Base-by-base conservation (phyloP, 805 yeast species). In the Kodamaea jinghongensis region DNA sequence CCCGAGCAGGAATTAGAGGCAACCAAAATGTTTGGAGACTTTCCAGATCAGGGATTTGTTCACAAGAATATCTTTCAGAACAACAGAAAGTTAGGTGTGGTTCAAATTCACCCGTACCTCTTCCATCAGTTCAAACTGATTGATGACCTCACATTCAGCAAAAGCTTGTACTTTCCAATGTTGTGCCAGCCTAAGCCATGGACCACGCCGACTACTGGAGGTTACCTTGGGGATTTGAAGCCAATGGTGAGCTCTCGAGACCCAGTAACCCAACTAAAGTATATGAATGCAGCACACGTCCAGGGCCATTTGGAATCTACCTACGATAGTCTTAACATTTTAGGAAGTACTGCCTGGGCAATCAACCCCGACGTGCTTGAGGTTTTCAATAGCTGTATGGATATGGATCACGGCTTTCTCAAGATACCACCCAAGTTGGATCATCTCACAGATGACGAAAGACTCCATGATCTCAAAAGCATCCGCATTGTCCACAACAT, bases 271-370 rank as follows among this genome's bases (percentile, higher is more conserved):
- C 45, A 57, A 15, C 34, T 46, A 15, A 36, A 41, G 6, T 61
- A 56, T 35, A 41, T 65, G 34, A 39, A 50, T 2, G 45, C 43
- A 26, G 68, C 68, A 4, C 54, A 57, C 36, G 29, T 40, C 3
- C 49, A 61, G 1, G 71, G 71, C 3, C 70, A 66, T 36, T 44
- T 70, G 15, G 43, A 52, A 4, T 56, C 62, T 6, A 45, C 60
- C 0, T 67, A 58, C 42, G 36, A 46, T 12, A 54, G 61, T 6
- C 50, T 70, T 13, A 50, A 63, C 40, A 44, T 48, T 5, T 39
- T 68, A 14, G 63, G 70, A 2, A 38, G 51, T 3, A 47, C 46
- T 1, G 54, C 65, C 0, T 70, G 75, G 75, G 60, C 65, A 1
- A 50, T 70, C 3, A 65, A 70, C 41, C 46, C 53, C 1, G 35